Evolutionary conservation across 2,329 filamentous ascomycete genomes (phyloP).

Genomic region (Colletotrichum falcatum): DNA sequence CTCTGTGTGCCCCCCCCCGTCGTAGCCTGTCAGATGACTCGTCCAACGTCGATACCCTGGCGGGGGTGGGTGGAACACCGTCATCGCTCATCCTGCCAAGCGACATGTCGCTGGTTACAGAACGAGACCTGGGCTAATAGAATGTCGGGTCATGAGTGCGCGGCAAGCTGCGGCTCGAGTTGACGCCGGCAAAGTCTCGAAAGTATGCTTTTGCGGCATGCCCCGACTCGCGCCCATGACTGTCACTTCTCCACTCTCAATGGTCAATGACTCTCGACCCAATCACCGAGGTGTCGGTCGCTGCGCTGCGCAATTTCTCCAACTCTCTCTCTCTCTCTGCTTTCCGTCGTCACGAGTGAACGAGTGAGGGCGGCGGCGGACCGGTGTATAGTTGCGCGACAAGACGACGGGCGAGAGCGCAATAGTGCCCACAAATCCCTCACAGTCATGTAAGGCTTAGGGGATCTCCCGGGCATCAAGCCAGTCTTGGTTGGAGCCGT

Average conservation of each 20-base stretch:
- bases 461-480: too few species aligned
- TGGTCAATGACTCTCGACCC: conserved; percentile 23
- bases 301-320: background rate
- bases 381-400: background rate
- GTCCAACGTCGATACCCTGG: conserved; percentile 22
- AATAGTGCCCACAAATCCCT: background rate
- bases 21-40: conserved; percentile 27
- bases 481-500: background rate
- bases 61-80: background rate
- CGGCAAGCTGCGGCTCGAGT: conserved; percentile 8
- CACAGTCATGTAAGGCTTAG: too few species aligned
- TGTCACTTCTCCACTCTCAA: conserved; percentile 36
- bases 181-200: background rate
- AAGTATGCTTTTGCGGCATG: conserved; percentile 6
- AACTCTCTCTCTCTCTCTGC: background rate
- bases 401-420: background rate
- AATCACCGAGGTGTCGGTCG: conserved; percentile 22
- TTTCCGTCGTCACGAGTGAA: background rate
- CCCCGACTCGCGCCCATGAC: conserved; percentile 10
- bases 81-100: background rate
- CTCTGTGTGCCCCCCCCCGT: too few species aligned
- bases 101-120: background rate
- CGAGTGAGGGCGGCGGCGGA: background rate
- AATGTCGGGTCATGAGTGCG: background rate
- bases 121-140: background rate